Evolutionary conservation across 441 rosid species (phyloP).

Genomic region (Raphanus hybrid): DNA sequence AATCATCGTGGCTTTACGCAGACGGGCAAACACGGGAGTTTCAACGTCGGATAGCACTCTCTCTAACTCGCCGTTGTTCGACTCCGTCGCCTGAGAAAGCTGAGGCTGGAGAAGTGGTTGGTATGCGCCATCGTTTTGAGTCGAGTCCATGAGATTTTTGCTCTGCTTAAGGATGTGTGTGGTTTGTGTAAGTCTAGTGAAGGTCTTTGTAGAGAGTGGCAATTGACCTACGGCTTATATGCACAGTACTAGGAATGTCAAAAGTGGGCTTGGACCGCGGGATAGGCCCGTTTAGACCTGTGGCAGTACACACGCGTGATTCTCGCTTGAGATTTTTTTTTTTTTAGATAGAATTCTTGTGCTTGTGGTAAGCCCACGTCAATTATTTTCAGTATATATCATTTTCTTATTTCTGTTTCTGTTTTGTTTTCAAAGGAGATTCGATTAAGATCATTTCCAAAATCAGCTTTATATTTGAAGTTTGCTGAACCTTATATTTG

Average conservation of each 20-base stretch:
- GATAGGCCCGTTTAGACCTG: too few relatives aligned
- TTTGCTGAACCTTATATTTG: too few relatives aligned
- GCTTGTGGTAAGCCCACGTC: constrained; percentile 1
- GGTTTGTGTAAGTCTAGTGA: background rate
- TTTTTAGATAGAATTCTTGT: background rate
- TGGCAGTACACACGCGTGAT: background rate
- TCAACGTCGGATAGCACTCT: constrained; percentile 43
- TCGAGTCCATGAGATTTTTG: constrained; percentile 33
- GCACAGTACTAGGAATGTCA: background rate
- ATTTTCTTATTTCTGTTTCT: background rate
- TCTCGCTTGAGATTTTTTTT: background rate
- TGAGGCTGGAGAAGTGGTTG: constrained; percentile 40
- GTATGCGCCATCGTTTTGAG: constrained; percentile 32
- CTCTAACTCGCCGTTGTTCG: constrained; percentile 50
- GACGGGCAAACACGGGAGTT: constrained; percentile 37
- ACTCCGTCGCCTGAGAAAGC: constrained; percentile 26
- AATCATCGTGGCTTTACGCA: constrained; percentile 46
- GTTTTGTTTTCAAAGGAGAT: background rate
- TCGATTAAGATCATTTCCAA: background rate
- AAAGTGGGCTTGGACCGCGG: too few relatives aligned
- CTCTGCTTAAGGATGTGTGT: background rate
- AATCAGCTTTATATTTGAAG: too few relatives aligned
- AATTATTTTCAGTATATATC: background rate
- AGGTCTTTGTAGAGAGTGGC: background rate
- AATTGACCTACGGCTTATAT: background rate